Evolutionary conservation across 306 rosid species (phyloP), one percentile per base, ranked within the genome.

Genomic region (Oemleria cerasiformis): DNA sequence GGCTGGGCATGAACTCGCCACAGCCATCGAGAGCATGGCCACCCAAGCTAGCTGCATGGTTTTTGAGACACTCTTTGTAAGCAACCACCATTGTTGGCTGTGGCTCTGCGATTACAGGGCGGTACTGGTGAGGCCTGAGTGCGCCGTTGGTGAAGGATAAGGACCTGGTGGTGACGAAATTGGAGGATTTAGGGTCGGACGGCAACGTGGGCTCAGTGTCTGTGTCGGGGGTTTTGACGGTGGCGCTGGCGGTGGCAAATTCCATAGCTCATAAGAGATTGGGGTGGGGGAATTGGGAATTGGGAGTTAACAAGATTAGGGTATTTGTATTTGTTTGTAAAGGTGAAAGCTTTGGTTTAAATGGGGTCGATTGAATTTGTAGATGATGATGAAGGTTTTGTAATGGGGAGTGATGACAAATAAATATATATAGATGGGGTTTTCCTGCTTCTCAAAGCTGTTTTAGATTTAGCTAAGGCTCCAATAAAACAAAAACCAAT

Each of bases 1-100:
- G 75, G 15, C 85, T 81, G 0, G 89, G 86, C 88, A 88, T 84
- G 85, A 92, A 92, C 85, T 90, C 98, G 0, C 98, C 97, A 60
- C 98, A 92, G 3, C 98, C 98, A 41, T 92, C 97, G 8, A 92
- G 80, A 53, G 96, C 93, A 74, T 88, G 92, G 53, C 96, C 97
- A 17, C 98, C 98, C 25, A 90, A 67, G 65, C 64, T 55, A 12
- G 97, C 98, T 5, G 98, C 98, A 54, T 92, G 98, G 78, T 92
- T 92, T 69, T 90, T 90, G 62, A 91, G 91, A 61, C 98, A 93
- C 68, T 91, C 97, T 23, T 80, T 86, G 91, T 91, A 93, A 19
- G 73, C 67, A 30, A 73, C 85, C 11, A 44, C 76, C 61, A 45
- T 44, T 21, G 70, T 38, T 0, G 74, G 69, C 10, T 68, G 80